A percentile compares a stretch with the other conserved stretches of the same genome.
Evolutionary conservation across 1,139 yeast species (phyloP).

Genomic region (Hansenula anomala): DNA sequence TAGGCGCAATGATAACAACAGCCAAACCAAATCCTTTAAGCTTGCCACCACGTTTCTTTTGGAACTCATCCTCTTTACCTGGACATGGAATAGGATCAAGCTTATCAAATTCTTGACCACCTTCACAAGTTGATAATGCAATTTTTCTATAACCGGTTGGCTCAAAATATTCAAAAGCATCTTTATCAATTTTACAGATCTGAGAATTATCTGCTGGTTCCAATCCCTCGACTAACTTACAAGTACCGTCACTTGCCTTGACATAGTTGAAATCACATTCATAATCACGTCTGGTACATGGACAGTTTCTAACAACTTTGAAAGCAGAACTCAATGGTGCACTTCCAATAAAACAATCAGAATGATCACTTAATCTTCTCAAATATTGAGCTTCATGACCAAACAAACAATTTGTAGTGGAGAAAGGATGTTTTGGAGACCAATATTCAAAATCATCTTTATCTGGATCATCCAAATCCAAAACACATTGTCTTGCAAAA

Average conservation of each 20-base stretch:
- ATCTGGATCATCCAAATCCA: conserved; percentile 55
- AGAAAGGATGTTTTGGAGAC: conserved; percentile 69
- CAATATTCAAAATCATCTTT: conserved; percentile 78
- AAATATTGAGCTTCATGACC: conserved; percentile 82
- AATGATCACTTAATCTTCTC: conserved; percentile 56
- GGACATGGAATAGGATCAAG: conserved; percentile 78
- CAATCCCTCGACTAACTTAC: conserved; percentile 73
- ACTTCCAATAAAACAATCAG: conserved; percentile 77
- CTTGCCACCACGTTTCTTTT: conserved; percentile 50
- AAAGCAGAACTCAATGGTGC: conserved; percentile 61
- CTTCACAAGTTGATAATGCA: conserved; percentile 70
- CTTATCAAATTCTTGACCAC: conserved; percentile 65
- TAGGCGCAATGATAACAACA: conserved; percentile 52
- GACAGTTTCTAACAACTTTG: conserved; percentile 60
- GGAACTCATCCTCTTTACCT: conserved; percentile 69
- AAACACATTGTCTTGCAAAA: conserved; percentile 63
- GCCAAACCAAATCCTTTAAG: conserved; percentile 50
- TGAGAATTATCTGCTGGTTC: conserved; percentile 61
- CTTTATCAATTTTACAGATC: conserved; percentile 53
- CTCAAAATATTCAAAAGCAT: conserved; percentile 61
- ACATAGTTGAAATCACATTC: conserved; percentile 91
- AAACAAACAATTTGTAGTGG: conserved; percentile 66
- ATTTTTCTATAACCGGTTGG: conserved; percentile 80
- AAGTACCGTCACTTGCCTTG: conserved; percentile 74
- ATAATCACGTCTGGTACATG: conserved; percentile 82